These are phyloP conservation scores for Blepharisma stoltei DNA, from an alignment of 73 alveolate species.

Conservation along the genomic window DNA sequence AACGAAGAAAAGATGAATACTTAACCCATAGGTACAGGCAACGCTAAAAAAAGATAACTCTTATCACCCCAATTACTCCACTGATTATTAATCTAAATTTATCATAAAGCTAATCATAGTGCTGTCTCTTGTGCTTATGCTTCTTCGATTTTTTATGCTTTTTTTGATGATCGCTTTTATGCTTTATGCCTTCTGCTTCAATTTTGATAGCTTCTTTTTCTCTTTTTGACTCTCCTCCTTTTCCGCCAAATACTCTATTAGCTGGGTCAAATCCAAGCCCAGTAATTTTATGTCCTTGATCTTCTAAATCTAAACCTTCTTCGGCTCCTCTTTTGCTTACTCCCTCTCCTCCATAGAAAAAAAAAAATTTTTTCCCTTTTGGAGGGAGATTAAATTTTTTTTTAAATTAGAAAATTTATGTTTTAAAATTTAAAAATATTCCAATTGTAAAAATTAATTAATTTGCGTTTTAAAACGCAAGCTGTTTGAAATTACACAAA, in stretches of 20 bases:
- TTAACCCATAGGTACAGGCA: too few species aligned
- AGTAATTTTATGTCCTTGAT: constrained; percentile 45
- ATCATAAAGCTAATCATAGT: too few species aligned
- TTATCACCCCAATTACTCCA: too few species aligned
- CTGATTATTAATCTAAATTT: too few species aligned
- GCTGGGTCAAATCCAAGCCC: constrained; percentile 48
- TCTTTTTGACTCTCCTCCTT: constrained; percentile 49
- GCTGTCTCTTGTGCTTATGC: background rate
- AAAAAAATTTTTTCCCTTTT: background rate
- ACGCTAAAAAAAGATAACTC: too few species aligned
- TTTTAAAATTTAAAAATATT: constrained; percentile 17
- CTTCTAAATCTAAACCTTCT: constrained; percentile 32
- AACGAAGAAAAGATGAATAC: too few species aligned
- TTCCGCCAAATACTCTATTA: constrained; percentile 52
- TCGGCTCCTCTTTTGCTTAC: constrained; percentile 35
- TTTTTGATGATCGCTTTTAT: constrained; percentile 58
- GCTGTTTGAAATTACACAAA: too few species aligned
- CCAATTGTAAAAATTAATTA: too few species aligned
- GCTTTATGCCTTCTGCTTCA: constrained; percentile 55
- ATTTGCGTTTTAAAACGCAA: too few species aligned
- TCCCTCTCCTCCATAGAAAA: too few species aligned
- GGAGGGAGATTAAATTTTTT: constrained; percentile 6
- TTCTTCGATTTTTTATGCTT: constrained; percentile 36
- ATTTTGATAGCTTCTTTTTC: constrained; percentile 55
- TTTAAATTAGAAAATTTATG: constrained; percentile 35